Conservation (phyloP, 164 flowering plant species). For the Nymphaea thermarum region DNA sequence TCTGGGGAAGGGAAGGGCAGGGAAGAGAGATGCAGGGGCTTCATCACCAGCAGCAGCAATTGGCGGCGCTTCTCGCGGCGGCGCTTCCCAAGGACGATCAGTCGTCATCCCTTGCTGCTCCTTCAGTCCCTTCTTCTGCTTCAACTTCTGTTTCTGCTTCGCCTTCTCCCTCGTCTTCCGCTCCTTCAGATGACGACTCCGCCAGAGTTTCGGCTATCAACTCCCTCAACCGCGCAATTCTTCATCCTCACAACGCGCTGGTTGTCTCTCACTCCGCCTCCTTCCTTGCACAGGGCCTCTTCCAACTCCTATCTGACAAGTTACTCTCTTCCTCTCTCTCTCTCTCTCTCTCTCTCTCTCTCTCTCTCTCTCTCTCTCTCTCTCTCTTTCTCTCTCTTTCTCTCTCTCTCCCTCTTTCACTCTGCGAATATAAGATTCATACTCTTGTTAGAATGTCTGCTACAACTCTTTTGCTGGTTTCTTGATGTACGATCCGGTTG, state of each 20-base stretch:
- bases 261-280: slow-evolving; percentile 77
- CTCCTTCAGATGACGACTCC: slow-evolving; percentile 34
- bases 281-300: slow-evolving; percentile 75
- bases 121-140: background rate
- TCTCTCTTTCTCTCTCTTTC: background rate
- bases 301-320: slow-evolving; percentile 82
- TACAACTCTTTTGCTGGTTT: background rate
- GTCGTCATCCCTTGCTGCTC: slow-evolving; percentile 5
- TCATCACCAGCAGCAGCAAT: slow-evolving; percentile 81
- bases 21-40: slow-evolving; percentile 64
- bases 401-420: background rate
- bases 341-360: background rate
- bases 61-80: slow-evolving; percentile 66
- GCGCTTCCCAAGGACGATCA: slow-evolving; percentile 58
- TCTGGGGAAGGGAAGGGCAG: background rate
- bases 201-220: slow-evolving; percentile 56
- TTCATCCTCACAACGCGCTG: slow-evolving; percentile 70
- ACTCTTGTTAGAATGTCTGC: background rate
- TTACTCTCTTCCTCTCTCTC: slow-evolving; percentile 13
- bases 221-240: slow-evolving; percentile 76
- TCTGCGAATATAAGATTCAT: background rate
- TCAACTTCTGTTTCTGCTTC: background rate
- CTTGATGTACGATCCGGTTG: too few species aligned
- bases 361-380: background rate
- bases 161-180: slow-evolving; percentile 2